Evolutionary conservation across 192 early-diverging fungal genomes (phyloP).

Genomic region (Physocladia obscura): DNA sequence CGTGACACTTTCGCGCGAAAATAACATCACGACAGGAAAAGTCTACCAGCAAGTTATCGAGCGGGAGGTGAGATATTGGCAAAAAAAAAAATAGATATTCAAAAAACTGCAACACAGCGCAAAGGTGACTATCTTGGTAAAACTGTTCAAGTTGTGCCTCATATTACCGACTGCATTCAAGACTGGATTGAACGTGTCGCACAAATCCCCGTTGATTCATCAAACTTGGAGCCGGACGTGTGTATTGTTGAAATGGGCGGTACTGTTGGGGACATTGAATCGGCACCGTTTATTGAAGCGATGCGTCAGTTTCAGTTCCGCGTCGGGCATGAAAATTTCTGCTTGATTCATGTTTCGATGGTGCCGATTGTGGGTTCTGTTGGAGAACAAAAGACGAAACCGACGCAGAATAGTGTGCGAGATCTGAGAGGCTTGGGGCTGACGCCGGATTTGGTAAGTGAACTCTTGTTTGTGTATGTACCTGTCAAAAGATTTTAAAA

Average conservation of each 20-base stretch:
- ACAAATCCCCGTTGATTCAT: slow-evolving; percentile 78
- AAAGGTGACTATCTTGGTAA: slow-evolving; percentile 96
- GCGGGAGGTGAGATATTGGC: slow-evolving; percentile 67
- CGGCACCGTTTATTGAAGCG: slow-evolving; percentile 98
- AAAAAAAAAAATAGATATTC: too few species aligned
- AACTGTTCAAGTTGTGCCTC: slow-evolving; percentile 98
- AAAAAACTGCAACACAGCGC: too few species aligned
- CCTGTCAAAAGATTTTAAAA: not conserved
- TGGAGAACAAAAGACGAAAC: slow-evolving; percentile 99
- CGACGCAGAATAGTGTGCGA: slow-evolving; percentile 94
- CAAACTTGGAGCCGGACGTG: slow-evolving; percentile 82
- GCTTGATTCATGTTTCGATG: slow-evolving; percentile 94
- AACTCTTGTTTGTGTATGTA: slow-evolving; percentile 11
- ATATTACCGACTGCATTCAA: slow-evolving; percentile 96
- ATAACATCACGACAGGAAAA: slow-evolving; percentile 99
- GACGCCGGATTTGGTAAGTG: slow-evolving; percentile 77
- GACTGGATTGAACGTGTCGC: slow-evolving; percentile 98
- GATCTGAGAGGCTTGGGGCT: slow-evolving; percentile 93
- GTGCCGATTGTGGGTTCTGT: slow-evolving; percentile 96
- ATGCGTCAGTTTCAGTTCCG: slow-evolving; percentile 99
- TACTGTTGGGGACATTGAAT: slow-evolving; percentile 98
- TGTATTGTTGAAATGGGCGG: slow-evolving; percentile 98
- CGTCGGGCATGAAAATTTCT: slow-evolving; percentile 98
- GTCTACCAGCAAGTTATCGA: slow-evolving; percentile 96
- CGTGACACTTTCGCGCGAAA: slow-evolving; percentile 87